A percentile compares a stretch with the other conserved stretches of the same genome.
Evolutionary conservation across 495 filamentous ascomycete species (phyloP).

Genomic region (Pyrenula massariospora): DNA sequence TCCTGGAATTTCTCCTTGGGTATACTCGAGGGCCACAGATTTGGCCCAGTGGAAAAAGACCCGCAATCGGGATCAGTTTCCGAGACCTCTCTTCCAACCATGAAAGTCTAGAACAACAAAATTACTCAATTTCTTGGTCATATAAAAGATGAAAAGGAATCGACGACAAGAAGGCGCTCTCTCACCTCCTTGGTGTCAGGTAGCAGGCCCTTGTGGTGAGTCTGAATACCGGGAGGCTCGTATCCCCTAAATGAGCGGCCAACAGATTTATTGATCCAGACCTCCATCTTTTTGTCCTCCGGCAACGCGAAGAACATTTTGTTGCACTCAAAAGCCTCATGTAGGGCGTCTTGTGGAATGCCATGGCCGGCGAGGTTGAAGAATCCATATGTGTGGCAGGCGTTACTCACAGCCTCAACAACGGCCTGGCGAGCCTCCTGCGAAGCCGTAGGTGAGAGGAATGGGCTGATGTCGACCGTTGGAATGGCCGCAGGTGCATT

Average conservation of each 20-base stretch:
- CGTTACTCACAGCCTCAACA: slow-evolving; percentile 5
- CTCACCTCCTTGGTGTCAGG: slow-evolving; percentile 9
- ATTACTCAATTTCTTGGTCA: background rate
- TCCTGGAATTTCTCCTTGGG: slow-evolving; percentile 6
- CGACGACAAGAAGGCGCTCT: background rate
- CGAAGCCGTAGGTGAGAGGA: slow-evolving; percentile 1
- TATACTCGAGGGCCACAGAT: slow-evolving; percentile 15
- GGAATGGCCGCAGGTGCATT: too few relatives aligned
- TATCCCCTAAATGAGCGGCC: slow-evolving; percentile 7
- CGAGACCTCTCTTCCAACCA: slow-evolving; percentile 13
- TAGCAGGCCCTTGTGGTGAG: slow-evolving; percentile 3
- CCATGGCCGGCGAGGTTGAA: slow-evolving; percentile 8
- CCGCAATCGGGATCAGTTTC: slow-evolving; percentile 16
- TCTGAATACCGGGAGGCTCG: slow-evolving; percentile 3
- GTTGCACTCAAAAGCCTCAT: slow-evolving; percentile 9
- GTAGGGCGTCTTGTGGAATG: background rate
- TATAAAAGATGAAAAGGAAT: background rate
- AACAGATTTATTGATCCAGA: slow-evolving; percentile 24
- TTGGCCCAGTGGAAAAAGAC: slow-evolving; percentile 15
- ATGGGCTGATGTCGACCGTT: slow-evolving; percentile 8
- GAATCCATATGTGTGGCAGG: slow-evolving; percentile 7
- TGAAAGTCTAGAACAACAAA: background rate
- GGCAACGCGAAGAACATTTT: slow-evolving; percentile 39
- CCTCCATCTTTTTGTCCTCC: slow-evolving; percentile 35
- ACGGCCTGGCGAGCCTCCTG: background rate